These are phyloP conservation scores for Suillus subaureus DNA, from an alignment of 768 basidiomycete genomes.

Conservation along the genomic window DNA sequence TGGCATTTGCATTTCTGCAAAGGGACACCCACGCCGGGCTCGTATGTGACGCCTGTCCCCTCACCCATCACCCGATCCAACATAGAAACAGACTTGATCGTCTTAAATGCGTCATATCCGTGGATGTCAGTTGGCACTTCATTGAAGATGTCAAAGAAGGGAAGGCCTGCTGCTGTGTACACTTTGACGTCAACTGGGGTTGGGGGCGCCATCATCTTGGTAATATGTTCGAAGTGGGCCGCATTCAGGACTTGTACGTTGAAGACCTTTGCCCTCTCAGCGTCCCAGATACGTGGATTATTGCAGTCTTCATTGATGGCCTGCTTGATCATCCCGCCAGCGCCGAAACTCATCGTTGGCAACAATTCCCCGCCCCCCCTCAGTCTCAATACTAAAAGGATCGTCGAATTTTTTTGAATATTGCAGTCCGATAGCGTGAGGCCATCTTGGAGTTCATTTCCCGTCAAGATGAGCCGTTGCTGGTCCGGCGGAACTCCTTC, in stretches of 20 bases:
- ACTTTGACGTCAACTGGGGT: not conserved
- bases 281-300: not conserved
- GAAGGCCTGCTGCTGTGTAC: not conserved
- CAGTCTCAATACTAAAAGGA: slow-evolving; percentile 43
- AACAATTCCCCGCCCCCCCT: not conserved
- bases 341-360: not conserved
- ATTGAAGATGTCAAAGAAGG: slow-evolving; percentile 5
- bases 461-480: slow-evolving; percentile 83
- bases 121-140: not conserved
- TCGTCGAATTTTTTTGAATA: slow-evolving; percentile 72
- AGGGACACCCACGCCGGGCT: not conserved
- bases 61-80: not conserved
- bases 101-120: not conserved
- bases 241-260: slow-evolving; percentile 3
- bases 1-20: not conserved
- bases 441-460: slow-evolving; percentile 79
- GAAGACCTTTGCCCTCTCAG: not conserved
- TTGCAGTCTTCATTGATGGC: not conserved
- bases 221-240: not conserved
- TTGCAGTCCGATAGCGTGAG: slow-evolving; percentile 49
- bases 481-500: slow-evolving; percentile 76
- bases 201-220: slow-evolving; percentile 4
- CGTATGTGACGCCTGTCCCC: not conserved
- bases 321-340: slow-evolving; percentile 1
- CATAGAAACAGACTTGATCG: not conserved